Conservation (phyloP, 2,329 filamentous ascomycete species). For the Podosphaera aphanis region DNA sequence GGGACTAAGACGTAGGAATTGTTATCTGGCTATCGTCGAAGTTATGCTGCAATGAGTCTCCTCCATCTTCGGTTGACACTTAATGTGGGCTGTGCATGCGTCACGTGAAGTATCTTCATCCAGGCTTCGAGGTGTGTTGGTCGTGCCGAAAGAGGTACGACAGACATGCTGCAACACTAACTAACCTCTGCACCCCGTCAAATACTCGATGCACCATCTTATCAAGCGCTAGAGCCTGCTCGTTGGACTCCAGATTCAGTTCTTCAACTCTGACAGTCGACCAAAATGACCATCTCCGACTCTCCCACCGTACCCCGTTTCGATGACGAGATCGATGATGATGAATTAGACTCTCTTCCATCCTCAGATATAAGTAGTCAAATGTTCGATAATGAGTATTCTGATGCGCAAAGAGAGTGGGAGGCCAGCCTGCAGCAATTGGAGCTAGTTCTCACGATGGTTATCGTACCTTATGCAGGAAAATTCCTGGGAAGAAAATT, state of each 20-base stretch:
- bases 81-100: background rate
- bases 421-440: slow-evolving; percentile 81
- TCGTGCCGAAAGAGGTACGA: too few relatives aligned
- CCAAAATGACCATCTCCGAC: background rate
- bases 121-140: background rate
- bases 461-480: slow-evolving; percentile 75
- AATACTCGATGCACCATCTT: background rate
- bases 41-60: background rate
- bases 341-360: slow-evolving; percentile 37
- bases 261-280: background rate
- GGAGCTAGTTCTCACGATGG: slow-evolving; percentile 81
- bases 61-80: slow-evolving; percentile 7
- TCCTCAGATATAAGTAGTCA: slow-evolving; percentile 31
- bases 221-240: background rate
- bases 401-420: slow-evolving; percentile 88
- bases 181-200: background rate
- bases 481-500: slow-evolving; percentile 90
- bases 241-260: background rate
- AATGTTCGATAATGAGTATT: slow-evolving; percentile 32
- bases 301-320: background rate
- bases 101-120: background rate
- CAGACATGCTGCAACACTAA: background rate
- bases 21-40: too few relatives aligned
- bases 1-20: too few relatives aligned
- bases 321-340: background rate